phyloP scores from a whole-genome alignment of 2,329 filamentous ascomycete species.

The Penicillium corylophilum region DNA sequence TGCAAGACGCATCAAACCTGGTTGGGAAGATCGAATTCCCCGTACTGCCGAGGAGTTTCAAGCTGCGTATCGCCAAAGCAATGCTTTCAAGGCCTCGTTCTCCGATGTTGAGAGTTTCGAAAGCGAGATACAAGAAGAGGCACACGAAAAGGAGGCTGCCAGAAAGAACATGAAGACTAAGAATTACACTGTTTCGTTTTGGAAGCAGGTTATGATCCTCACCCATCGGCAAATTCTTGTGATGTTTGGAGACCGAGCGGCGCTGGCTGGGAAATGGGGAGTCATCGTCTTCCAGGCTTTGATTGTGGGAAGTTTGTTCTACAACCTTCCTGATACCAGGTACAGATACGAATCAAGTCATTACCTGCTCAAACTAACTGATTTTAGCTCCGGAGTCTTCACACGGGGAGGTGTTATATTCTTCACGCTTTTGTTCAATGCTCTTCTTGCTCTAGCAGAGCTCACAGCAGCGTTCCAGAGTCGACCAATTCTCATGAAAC shows the following conservation, averaged over 20 bases:
- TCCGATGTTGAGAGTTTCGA: conserved; percentile 57
- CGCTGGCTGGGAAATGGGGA: conserved; percentile 53
- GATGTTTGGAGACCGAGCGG: conserved; percentile 55
- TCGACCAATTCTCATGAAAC: conserved; percentile 67
- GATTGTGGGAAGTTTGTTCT: conserved; percentile 54
- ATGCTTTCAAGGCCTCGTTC: conserved; percentile 44
- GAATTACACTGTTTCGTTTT: conserved; percentile 54
- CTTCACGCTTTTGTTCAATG: conserved; percentile 63
- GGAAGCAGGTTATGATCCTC: conserved; percentile 52
- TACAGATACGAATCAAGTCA: conserved; percentile 5
- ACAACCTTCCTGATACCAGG: conserved; percentile 53
- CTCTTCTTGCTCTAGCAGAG: conserved; percentile 61
- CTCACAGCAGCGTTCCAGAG: conserved; percentile 61
- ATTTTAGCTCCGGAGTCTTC: conserved; percentile 53
- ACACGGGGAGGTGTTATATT: conserved; percentile 62
- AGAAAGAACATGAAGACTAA: conserved; percentile 46
- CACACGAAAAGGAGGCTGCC: conserved; percentile 41
- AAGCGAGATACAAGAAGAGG: conserved; percentile 43
- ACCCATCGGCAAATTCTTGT: conserved; percentile 57
- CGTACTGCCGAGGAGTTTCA: conserved; percentile 57
- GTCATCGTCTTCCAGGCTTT: conserved; percentile 48
- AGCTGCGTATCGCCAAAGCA: conserved; percentile 50
- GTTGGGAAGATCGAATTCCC: conserved; percentile 59
- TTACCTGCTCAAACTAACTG: not conserved
- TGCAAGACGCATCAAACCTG: conserved; percentile 56